Evolutionary conservation across 352 stramenopile species (phyloP), one percentile per base, ranked within the genome.

Genomic region (Globisporangium sylvaticum): DNA sequence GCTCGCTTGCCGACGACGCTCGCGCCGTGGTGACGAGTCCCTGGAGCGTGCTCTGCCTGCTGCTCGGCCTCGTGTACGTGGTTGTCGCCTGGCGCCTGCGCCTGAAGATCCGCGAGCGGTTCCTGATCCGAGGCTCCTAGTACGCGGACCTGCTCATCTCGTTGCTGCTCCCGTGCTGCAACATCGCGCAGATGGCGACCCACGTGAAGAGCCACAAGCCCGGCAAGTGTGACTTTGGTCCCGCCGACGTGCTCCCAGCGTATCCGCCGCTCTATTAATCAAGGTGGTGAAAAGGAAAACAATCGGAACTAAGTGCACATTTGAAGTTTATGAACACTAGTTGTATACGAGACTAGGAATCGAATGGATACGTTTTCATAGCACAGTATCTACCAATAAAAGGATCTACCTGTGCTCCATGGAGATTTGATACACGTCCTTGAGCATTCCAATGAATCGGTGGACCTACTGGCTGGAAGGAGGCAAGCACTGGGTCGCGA

Each of bases 211-310:
- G 69, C 37, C 69, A 76, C 58, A 69, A 64, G 79, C 90, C 68
- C 31, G 84, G 63, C 86, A 89, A 74, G 87, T 91, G 88, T 82
- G 92, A 72, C 53, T 94, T 80, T 71, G 80, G 54, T 66, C 76
- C 42, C 74, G 55, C 64, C 0, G 72, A 73, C 54, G 63, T 68
- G 62, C 62, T 76, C 27, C 72, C 72, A 22, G 62, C 69, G 6
- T 79, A 72, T 64, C 27, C 61, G 12, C 15, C 58, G 2, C n/a
- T 66, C 12, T 34, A 48, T 27, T 70, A 48, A 42, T 24, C 0
- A n/a, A 32, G 5, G 4, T n/a, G 22, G 20, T 6, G 12, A 20
- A 46, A 46, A 46, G 37, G 37, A 46, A 46, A 18, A 7, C 42
- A 50, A 50, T 22, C 15, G 22, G 15, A 10, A 50, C 0, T 0